Evolutionary conservation across 805 yeast species (phyloP).

Genomic region (Teunomyces panamensis): DNA sequence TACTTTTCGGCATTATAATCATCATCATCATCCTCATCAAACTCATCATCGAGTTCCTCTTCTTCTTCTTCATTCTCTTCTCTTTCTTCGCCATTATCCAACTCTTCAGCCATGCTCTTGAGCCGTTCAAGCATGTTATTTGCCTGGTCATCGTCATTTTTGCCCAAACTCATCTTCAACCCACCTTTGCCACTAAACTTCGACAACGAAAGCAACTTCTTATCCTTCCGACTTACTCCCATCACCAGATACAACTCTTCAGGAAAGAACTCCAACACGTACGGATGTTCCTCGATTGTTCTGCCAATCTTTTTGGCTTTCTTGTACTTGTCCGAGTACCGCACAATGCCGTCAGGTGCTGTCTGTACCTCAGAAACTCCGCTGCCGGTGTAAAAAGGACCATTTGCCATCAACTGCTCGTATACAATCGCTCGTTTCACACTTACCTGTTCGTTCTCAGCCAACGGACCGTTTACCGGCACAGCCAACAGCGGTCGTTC

Average conservation of each 20-base stretch:
- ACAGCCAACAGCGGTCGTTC: constrained; percentile 47
- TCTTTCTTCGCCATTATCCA: constrained; percentile 38
- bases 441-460: constrained; percentile 46
- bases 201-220: constrained; percentile 43
- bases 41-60: constrained; percentile 63
- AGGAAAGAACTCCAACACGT: constrained; percentile 68
- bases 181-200: constrained; percentile 39
- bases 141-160: constrained; percentile 31
- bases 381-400: constrained; percentile 64
- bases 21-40: constrained; percentile 72
- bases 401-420: constrained; percentile 52
- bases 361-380: constrained; percentile 11
- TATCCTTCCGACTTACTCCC: constrained; percentile 58
- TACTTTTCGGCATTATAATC: constrained; percentile 79
- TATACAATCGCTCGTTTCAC: constrained; percentile 58
- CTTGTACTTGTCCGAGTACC: constrained; percentile 79
- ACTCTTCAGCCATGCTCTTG: constrained; percentile 43
- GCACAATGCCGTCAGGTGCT: constrained; percentile 62
- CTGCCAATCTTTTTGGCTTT: constrained; percentile 68
- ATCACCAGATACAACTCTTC: constrained; percentile 70
- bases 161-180: constrained; percentile 28
- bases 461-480: constrained; percentile 64
- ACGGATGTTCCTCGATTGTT: constrained; percentile 77
- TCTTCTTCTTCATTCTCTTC: constrained; percentile 46
- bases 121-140: constrained; percentile 42